A percentile compares a stretch with the other conserved stretches of the same genome.
Conservation (phyloP, 768 basidiomycete genomes). For the Tricholoma bakamatsutake region DNA sequence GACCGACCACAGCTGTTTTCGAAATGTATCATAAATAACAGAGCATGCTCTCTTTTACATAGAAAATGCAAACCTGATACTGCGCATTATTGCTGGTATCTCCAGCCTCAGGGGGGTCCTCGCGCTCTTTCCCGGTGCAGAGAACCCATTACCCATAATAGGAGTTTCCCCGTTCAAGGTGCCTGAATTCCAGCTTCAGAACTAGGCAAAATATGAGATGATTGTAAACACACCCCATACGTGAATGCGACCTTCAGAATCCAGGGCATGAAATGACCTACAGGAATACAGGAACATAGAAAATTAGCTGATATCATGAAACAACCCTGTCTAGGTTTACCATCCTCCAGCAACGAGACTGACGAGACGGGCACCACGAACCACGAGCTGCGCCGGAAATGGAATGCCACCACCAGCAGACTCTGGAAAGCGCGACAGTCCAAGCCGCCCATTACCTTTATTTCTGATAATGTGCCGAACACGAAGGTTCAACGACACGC, state of each 20-base stretch:
- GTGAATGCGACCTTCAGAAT: slow-evolving; percentile 64
- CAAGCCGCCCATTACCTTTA: slow-evolving; percentile 57
- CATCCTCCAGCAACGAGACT: slow-evolving; percentile 77
- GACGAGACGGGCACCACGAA: slow-evolving; percentile 62
- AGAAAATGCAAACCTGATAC: slow-evolving; percentile 48
- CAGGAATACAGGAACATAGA: slow-evolving; percentile 1
- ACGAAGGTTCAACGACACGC: not conserved
- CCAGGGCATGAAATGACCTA: slow-evolving; percentile 86
- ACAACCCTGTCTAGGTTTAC: slow-evolving; percentile 35
- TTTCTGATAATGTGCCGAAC: slow-evolving; percentile 37
- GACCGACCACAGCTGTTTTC: slow-evolving; percentile 65
- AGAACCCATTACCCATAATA: slow-evolving; percentile 49
- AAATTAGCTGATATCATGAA: not conserved
- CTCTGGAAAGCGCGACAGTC: slow-evolving; percentile 34
- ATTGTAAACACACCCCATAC: slow-evolving; percentile 66
- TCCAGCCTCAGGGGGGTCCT: slow-evolving; percentile 49
- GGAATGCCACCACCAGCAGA: slow-evolving; percentile 39
- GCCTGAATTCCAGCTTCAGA: slow-evolving; percentile 33
- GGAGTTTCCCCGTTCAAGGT: slow-evolving; percentile 47
- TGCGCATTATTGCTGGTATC: slow-evolving; percentile 53
- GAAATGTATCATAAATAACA: not conserved
- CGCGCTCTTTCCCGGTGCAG: slow-evolving; percentile 45
- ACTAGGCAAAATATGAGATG: not conserved
- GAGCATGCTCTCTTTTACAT: not conserved
- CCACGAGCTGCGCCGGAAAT: slow-evolving; percentile 55